These are phyloP conservation scores for Solanum clarkiae DNA, from an alignment of 257 asterid genomes.

Conservation along the genomic window DNA sequence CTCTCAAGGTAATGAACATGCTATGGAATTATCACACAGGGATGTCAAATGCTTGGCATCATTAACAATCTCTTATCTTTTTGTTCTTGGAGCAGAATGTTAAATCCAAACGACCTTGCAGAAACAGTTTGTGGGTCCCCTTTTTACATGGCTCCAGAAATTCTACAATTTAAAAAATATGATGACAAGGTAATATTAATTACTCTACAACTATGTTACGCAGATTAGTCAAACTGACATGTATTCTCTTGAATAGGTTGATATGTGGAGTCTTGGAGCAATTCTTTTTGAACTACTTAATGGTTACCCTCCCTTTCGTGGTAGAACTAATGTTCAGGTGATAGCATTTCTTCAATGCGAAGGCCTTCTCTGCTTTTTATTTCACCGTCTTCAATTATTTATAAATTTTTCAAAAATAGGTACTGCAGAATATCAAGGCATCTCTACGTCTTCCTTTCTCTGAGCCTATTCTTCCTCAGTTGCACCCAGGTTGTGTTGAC, in stretches of 20 bases:
- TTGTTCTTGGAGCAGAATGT: slow-evolving; percentile 17
- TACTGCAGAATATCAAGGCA: slow-evolving; percentile 35
- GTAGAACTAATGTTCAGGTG: slow-evolving; percentile 43
- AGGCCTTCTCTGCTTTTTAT: neutral
- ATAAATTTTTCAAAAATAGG: slow-evolving; percentile 7
- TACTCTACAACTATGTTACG: neutral
- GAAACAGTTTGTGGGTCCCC: slow-evolving; percentile 43
- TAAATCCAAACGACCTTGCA: slow-evolving; percentile 24
- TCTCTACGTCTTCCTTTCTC: slow-evolving; percentile 27
- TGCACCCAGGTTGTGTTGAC: slow-evolving; percentile 32
- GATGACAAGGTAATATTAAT: slow-evolving; percentile 24
- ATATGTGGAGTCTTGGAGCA: slow-evolving; percentile 49
- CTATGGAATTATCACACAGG: neutral
- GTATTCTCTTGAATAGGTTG: slow-evolving; percentile 21
- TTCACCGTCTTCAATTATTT: neutral
- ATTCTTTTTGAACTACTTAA: slow-evolving; percentile 51
- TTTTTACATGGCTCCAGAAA: slow-evolving; percentile 52
- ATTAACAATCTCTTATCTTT: neutral
- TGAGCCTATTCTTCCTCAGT: slow-evolving; percentile 10
- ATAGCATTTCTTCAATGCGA: neutral
- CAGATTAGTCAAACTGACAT: neutral
- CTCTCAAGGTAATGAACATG: slow-evolving; percentile 30
- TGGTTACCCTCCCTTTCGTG: slow-evolving; percentile 42
- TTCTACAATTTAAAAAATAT: slow-evolving; percentile 39
- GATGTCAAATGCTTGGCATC: neutral